Base-by-base conservation (phyloP, 2,329 filamentous ascomycete species). In the Penicillium sclerotiorum region DNA sequence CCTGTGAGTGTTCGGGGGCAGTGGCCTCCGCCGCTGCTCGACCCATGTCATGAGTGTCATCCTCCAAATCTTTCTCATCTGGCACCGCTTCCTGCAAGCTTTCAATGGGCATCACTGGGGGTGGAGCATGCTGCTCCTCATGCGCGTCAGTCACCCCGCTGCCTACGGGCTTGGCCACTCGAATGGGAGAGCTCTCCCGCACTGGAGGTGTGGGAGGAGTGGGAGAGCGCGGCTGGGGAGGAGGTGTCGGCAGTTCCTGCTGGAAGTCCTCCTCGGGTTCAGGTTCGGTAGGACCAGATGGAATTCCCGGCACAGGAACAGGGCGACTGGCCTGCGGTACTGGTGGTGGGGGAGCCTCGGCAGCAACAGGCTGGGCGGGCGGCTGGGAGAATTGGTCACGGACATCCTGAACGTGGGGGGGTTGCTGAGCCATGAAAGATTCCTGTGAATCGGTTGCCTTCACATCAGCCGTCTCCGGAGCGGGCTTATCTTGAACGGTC, bases 131-230 rank as follows among this genome's bases (percentile, higher is more conserved):
- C 46, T 73, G 66, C 48, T 77, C 75, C 40, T 75, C 71, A 27
- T 72, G 70, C 6, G 63, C 70, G 61, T 76, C 71, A 22, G 70
- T 53, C 23, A 80, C 66, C 20, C 79, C 82, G 49, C 88, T 88
- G 43, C 84, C 80, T 47, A 97, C 88, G 3, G 94, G 94, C 71
- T 93, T 87, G 12, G 92, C 91, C 59, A 97, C 82, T 42, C 88
- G 88, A 55, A 95, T 86, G 6, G 93, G 93, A 1, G 90, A 96
- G 39, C 77, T 75, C 40, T 85, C 80, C 48, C 81, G 80, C 45
- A 69, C 66, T 28, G 63, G 62, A 61, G 71, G 77, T 42, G 76
- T 76, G 42, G 79, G 77, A 42, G 81, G 77, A 47, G 76, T 77
- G 51, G 76, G 63, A 66, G 77, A 64, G 50, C 59, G 72, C 62